phyloP scores from a whole-genome alignment of 345 rosid species.

The Firmiana major region DNA sequence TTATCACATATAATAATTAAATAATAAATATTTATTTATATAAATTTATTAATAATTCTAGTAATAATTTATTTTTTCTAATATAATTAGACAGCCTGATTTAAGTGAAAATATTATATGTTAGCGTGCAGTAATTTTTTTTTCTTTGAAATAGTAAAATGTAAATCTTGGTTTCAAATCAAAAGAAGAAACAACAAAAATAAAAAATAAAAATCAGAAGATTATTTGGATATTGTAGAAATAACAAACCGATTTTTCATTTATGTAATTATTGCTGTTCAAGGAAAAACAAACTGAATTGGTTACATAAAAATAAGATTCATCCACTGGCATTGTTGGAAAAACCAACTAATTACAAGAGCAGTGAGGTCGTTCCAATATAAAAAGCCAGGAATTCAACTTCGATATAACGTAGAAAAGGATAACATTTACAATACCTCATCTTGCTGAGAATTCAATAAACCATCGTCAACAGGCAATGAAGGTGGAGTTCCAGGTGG shows the following conservation, averaged over 20 bases:
- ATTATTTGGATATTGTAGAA: neutral
- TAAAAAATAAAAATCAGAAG: neutral
- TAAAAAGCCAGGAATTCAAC: neutral
- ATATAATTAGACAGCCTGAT: too few species aligned
- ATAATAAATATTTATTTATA: too few species aligned
- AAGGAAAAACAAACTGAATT: neutral
- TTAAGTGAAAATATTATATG: too few species aligned
- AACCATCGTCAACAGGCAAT: constrained; percentile 58
- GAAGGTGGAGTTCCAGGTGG: constrained; percentile 97
- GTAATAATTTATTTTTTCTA: too few species aligned
- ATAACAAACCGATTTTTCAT: neutral
- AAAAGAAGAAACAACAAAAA: neutral
- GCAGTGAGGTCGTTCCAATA: neutral
- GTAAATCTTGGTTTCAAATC: neutral
- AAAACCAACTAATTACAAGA: constrained; percentile 8
- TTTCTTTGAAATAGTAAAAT: neutral
- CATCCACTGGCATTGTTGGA: neutral
- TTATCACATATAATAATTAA: too few species aligned
- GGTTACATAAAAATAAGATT: neutral
- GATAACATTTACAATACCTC: constrained; percentile 51
- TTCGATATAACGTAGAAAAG: neutral
- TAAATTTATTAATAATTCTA: too few species aligned
- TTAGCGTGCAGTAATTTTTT: too few species aligned
- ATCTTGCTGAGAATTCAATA: constrained; percentile 56
- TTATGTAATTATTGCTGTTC: neutral